Conservation (phyloP, 1,284 basidiomycete genomes). For the Chalciporus sp. region DNA sequence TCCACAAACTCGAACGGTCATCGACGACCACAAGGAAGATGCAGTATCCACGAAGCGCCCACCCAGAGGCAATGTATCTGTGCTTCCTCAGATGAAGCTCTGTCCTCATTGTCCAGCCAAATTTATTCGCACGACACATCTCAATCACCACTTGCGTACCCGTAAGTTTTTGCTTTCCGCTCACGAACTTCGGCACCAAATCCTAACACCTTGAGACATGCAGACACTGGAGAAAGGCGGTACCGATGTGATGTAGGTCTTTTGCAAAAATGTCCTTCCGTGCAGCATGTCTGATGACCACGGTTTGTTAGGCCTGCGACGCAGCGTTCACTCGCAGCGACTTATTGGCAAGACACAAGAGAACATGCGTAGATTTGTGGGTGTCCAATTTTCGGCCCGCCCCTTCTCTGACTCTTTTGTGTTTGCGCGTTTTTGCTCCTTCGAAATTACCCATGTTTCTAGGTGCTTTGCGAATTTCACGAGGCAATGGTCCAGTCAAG, state of each 20-base stretch:
- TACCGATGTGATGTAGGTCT: constrained; percentile 47
- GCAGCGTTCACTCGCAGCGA: constrained; percentile 55
- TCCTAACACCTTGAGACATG: constrained; percentile 10
- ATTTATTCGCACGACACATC: constrained; percentile 52
- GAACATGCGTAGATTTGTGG: constrained; percentile 49
- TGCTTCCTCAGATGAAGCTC: constrained; percentile 50
- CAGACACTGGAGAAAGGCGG: constrained; percentile 50
- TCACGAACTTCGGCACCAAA: not conserved
- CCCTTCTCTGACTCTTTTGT: constrained; percentile 10
- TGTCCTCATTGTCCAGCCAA: constrained; percentile 53
- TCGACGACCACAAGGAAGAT: constrained; percentile 51
- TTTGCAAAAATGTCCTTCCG: constrained; percentile 6
- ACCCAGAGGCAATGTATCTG: constrained; percentile 50
- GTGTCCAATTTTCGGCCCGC: constrained; percentile 22
- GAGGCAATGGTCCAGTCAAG: constrained; percentile 49
- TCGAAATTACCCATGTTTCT: constrained; percentile 31
- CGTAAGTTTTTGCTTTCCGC: constrained; percentile 36
- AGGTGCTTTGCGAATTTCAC: constrained; percentile 41
- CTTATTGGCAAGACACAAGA: constrained; percentile 51
- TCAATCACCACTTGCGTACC: constrained; percentile 51
- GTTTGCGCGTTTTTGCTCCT: constrained; percentile 4
- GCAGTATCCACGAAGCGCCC: constrained; percentile 53
- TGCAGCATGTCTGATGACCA: constrained; percentile 14
- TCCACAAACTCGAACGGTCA: constrained; percentile 19
- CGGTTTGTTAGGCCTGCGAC: constrained; percentile 42